phyloP scores from a whole-genome alignment of 179 eudicot species.

The Beta macrorhiza region DNA sequence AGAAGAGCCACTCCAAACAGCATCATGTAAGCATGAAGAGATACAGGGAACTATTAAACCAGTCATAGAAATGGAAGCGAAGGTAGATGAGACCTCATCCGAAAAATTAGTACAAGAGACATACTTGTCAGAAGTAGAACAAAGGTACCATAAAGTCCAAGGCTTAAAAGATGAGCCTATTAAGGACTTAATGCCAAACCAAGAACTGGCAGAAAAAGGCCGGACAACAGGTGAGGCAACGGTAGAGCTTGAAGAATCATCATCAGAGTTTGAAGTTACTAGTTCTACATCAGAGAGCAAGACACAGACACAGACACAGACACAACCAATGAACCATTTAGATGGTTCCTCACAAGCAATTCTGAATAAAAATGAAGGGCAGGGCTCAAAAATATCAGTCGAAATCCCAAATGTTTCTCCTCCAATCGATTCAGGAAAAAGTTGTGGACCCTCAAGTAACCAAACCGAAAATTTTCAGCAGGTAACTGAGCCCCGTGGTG shows the following conservation, averaged over 20 bases:
- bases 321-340: background rate
- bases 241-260: background rate
- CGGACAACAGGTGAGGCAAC: background rate
- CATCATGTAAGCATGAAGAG: constrained; percentile 7
- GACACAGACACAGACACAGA: background rate
- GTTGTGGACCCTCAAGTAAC: too few species aligned
- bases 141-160: constrained; percentile 7
- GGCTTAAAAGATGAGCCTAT: background rate
- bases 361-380: background rate
- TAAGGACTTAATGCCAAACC: background rate
- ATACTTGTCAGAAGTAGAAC: constrained; percentile 1
- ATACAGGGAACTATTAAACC: background rate
- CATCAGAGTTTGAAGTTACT: constrained; percentile 7
- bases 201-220: background rate
- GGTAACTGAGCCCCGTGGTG: background rate
- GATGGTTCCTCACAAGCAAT: background rate
- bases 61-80: constrained; percentile 7
- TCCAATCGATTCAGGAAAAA: too few species aligned
- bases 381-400: background rate
- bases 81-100: background rate
- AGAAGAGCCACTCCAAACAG: constrained; percentile 12
- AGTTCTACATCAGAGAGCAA: too few species aligned
- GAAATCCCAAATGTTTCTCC: too few species aligned
- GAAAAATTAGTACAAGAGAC: constrained; percentile 2
- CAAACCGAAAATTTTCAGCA: background rate